Base-by-base conservation (phyloP, 169 alveolate species). In the Cryptosporidium parvum region DNA sequence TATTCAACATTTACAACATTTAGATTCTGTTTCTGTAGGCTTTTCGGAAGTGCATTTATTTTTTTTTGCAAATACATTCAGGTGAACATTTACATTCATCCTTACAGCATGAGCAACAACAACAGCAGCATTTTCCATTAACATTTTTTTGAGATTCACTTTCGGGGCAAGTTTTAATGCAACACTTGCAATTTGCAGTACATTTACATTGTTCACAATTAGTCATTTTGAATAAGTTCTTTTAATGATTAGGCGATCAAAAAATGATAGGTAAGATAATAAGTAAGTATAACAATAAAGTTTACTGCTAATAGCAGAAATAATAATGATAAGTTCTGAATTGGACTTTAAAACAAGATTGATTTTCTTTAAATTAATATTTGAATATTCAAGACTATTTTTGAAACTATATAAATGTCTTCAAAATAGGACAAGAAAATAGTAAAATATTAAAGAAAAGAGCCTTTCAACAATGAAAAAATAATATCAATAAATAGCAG, bases 181-280 rank as follows among this genome's bases (percentile, higher is more conserved):
- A 65, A 37, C 72, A 65, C 29, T 65, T 31, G n/a, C 72, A 65
- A 31, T 37, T 29, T 31, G 44, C 21, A 65, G 45, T 21, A 14
- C 72, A 65, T 31, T 65, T 65, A 37, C 72, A 65, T 37, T 65
- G 44, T 65, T 65, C 52, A 35, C 48, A 65, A n/a, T 37, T n/a
- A 2, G 44, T 14, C 72, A 65, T 65, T 26, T 37, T 33, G 23
- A 37, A 21, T 37, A 1, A 18, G 14, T 10, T 37, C 3, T 10
- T 44, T 65, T 31, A 0, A 14, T 10, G 6, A 23, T 16, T 65
- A 65, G n/a, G 14, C 12, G 23, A n/a, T 31, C 1, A 65, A 10
- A 37, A 31, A 65, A n/a, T 29, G 8, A 65, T 65, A 33, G 9
- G 72, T 65, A 3, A 2, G 29, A 14, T 23, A 65, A 29, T 65